Evolutionary conservation across 2,329 filamentous ascomycete species (phyloP), one percentile per base, ranked within the genome.

Genomic region (Sporothrix pallida): DNA sequence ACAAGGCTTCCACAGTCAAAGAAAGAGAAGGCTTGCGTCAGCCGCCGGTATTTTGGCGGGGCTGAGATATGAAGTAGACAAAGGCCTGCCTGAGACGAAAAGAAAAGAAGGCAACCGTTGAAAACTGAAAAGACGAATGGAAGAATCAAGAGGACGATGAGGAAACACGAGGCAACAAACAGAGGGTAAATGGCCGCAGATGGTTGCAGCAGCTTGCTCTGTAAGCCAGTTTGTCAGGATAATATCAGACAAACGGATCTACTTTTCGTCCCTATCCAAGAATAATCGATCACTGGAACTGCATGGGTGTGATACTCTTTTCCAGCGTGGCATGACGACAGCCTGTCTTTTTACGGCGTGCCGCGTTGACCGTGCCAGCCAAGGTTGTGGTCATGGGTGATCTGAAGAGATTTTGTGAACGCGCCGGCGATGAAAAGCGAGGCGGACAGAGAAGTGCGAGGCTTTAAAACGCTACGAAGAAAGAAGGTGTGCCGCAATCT

Each of bases 271-370:
- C 26, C 15, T 71, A 56, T 8, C 70, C 70, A 67, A 58, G 31
- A 17, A 46, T 23, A 26, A 63, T 31, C 44, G 20, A 50, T 20
- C 70, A 56, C 42, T 67, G 60, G 70, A 58, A 65, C 60, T 17
- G 60, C 60, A 20, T 44, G 26, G 8, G 46, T 56, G 52, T 56
- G 20, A 10, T 56, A 23, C 52, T n/a, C 26, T 17, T 23, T 42
- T 31, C 15, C 31, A 20, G 71, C 58, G 72, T 71, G 60, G 60
- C 72, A 69, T 65, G 10, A 26, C 52, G 69, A 71, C 50, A 68
- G 69, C 72, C 60, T 71, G 52, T 71, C 69, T 68, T 68, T 71
- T 71, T 31, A 56, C 65, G 50, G 26, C 42, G 67, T 44, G 65
- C 72, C 72, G 63, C 58, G 62, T 48, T n/a, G 50, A 50, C 67